phyloP scores from a whole-genome alignment of 2,329 filamentous ascomycete species.

The Xylaria sp. region DNA sequence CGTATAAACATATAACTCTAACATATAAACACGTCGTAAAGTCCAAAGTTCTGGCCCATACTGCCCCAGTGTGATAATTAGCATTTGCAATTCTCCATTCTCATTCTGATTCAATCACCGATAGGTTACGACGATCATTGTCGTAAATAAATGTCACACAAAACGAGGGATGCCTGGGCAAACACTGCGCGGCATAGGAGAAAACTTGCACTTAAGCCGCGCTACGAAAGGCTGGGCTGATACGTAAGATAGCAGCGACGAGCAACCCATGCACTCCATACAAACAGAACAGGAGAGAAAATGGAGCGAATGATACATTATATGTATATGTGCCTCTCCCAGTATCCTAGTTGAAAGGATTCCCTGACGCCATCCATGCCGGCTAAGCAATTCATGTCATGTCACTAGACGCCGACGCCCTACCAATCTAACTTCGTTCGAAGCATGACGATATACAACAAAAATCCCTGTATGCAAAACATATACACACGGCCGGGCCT shows the following conservation, averaged over 20 bases:
- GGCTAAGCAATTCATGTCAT: neutral
- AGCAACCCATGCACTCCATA: neutral
- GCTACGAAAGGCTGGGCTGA: neutral
- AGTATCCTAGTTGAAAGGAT: slow-evolving; percentile 37
- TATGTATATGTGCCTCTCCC: slow-evolving; percentile 8
- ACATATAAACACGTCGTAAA: too few species aligned
- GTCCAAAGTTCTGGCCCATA: too few species aligned
- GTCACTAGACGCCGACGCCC: neutral
- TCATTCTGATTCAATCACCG: too few species aligned
- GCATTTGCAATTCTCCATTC: too few species aligned
- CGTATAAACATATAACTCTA: too few species aligned
- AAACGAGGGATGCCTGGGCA: neutral
- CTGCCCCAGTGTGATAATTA: too few species aligned
- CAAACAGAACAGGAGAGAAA: neutral
- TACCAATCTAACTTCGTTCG: slow-evolving; percentile 18
- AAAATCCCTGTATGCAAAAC: neutral
- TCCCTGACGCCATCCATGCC: slow-evolving; percentile 7
- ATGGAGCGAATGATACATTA: too few species aligned
- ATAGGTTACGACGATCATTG: too few species aligned
- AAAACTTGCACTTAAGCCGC: too few species aligned
- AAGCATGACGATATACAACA: slow-evolving; percentile 19
- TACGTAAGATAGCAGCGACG: neutral
- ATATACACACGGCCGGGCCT: slow-evolving; percentile 21
- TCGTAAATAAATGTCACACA: too few species aligned
- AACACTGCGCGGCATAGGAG: neutral